Base-by-base conservation (phyloP, 2,329 filamentous ascomycete species). In the Apiospora arundinis region DNA sequence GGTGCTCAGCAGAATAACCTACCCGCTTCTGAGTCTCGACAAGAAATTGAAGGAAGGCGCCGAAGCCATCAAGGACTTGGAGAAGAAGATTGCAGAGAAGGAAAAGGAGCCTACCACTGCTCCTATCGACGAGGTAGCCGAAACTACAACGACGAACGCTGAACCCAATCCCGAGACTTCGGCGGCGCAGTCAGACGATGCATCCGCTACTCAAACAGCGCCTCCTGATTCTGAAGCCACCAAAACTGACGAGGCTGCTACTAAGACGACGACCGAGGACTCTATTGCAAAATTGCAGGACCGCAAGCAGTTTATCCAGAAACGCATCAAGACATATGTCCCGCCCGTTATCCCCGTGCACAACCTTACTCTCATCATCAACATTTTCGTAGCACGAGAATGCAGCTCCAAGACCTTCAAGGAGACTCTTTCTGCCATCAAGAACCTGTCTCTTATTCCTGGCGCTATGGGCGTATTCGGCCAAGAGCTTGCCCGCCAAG, bases 391-490 rank as follows among this genome's bases (percentile, higher is more conserved):
- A 60, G 95, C 95, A 74, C 92, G 95, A 67, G 96, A 99, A 82
- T 99, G 96, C 83, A 97, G 94, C 79, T 95, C 94, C 74, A 98
- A 97, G 86, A 98, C 96, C 0, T 99, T 99, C 87, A 93, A 96
- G 80, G 97, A 98, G 81, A 98, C 96, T 0, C 89, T 99, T 70
- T 96, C 95, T 21, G 97, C 97, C n/a, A 97, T 99, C 85, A 98
- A 97, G 84, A 98, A 98, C 78, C 88, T 99, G 60, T 98, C 95
- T 6, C 92, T 93, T 49, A 96, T 99, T 73, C 95, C 95, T 21
- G 94, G 93, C 16, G 95, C 95, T 23, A 96, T 97, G 82, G 90
- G 93, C 69, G 88, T 94, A 14, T 98, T 99, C 80, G 96, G 96
- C n/a, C 92, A 93, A 75, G 95, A 99, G 82, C 88, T 99, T 68